phyloP scores from a whole-genome alignment of 306 rosid species.

The Quercus bicolor region DNA sequence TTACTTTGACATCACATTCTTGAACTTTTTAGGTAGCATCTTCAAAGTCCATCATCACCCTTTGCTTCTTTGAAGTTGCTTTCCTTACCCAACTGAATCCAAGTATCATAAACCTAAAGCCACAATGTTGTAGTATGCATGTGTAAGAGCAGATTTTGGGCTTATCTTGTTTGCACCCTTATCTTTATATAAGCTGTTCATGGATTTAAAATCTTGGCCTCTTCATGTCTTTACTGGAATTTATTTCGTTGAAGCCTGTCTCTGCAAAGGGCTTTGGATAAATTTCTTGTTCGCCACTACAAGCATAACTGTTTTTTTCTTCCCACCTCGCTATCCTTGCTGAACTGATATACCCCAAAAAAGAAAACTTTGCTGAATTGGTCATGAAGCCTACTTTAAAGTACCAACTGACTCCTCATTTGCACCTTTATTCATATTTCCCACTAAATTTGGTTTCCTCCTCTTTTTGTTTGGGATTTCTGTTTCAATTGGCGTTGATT shows the following conservation, averaged over 20 bases:
- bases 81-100: background rate
- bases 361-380: background rate
- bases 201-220: background rate
- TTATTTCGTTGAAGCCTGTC: slow-evolving; percentile 20
- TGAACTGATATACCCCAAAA: no score
- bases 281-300: background rate
- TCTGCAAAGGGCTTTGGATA: background rate
- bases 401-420: background rate
- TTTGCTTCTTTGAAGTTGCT: background rate
- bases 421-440: background rate
- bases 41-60: background rate
- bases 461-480: background rate
- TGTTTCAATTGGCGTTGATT: background rate
- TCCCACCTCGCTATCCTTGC: no score
- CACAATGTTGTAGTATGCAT: background rate
- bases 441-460: background rate
- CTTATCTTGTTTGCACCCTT: background rate
- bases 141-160: background rate
- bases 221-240: slow-evolving; percentile 7
- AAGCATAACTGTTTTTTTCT: background rate
- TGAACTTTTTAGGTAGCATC: background rate
- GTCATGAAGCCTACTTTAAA: background rate
- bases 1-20: background rate
- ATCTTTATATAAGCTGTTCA: background rate
- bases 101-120: background rate